Base-by-base conservation (phyloP, 73 alveolate species). In the Paramecium primaurelia region DNA sequence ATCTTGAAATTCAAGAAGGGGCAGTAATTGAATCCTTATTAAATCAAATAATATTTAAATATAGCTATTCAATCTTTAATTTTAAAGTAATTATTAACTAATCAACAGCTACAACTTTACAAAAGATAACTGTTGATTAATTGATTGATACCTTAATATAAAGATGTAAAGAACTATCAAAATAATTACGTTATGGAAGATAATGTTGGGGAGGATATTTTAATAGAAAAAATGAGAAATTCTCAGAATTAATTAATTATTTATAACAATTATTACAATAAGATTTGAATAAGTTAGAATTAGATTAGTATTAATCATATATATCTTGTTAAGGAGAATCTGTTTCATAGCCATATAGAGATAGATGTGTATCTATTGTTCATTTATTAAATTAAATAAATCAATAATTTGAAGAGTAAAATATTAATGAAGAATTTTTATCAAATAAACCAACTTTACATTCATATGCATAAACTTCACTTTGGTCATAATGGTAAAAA, bases 291-390 rank as follows among this genome's bases (percentile, higher is more conserved):
- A 26, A 22, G 45, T 16, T 32, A 49, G 75, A 80, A 11, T 80
- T 32, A 20, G 91, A 80, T 45, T 18, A 42, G 12, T 80, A 32
- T 49, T 16, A 32, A 80, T 45, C 77, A 1, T 34, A 44, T 20
- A 80, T 32, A 0, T 80, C 71, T 3, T 42, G 58, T 80, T n/a
- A 80, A 47, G 91, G 58, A 25, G 91, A 80, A 38, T 30, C 36
- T 36, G 60, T 42, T 12, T 75, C 58, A 10, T 49, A 80, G 49
- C 5, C 26, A 6, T 80, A 44, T 12, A 80, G 91, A 80, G 91
- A 80, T 80, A 80, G 44, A 47, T 45, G 91, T 80, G 73, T 49
- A 4, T 80, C 91, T 0, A 80, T 80, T 9, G 91, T 80, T n/a
- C 91, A 80, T 49, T 36, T 80, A 16, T 80, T 80, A 16, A 80